Evolutionary conservation across 176 grass and related monocot species (phyloP).

Genomic region (Poa annua): DNA sequence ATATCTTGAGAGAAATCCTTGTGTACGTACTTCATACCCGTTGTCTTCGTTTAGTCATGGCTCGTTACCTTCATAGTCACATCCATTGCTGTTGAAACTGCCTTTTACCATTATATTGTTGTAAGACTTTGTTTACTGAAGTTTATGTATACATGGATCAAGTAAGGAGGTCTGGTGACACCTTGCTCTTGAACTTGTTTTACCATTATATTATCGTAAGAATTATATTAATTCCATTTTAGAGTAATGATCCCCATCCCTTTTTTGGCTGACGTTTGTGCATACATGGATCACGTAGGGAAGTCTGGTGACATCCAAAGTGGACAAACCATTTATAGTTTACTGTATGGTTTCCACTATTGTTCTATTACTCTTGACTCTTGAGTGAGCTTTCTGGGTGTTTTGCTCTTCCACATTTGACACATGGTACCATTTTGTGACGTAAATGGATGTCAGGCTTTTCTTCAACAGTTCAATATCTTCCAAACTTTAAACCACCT

Average conservation of each 20-base stretch:
- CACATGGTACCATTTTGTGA: not conserved
- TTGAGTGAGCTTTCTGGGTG: slow-evolving; percentile 1
- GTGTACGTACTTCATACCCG: slow-evolving; percentile 60
- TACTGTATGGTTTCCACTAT: not conserved
- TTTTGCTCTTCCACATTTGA: not conserved
- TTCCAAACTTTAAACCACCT: slow-evolving; percentile 17
- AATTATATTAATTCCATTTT: not conserved
- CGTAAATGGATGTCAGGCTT: not conserved
- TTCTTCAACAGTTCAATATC: slow-evolving; percentile 5
- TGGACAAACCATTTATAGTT: not conserved
- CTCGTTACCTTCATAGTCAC: not conserved
- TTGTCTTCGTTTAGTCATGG: not conserved
- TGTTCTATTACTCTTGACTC: not conserved
- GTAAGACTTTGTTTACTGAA: not conserved
- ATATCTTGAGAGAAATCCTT: slow-evolving; percentile 96
- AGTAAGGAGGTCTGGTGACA: no score
- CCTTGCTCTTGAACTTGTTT: slow-evolving; percentile 9
- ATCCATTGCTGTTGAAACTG: not conserved
- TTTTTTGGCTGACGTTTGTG: not conserved
- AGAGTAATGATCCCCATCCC: not conserved
- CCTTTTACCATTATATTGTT: not conserved
- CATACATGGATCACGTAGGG: not conserved
- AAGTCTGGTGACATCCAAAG: not conserved
- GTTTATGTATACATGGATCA: no score
- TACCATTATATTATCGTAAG: not conserved